These are phyloP conservation scores for Persicaria tinctoria DNA, from an alignment of 148 eudicot species.

Conservation along the genomic window DNA sequence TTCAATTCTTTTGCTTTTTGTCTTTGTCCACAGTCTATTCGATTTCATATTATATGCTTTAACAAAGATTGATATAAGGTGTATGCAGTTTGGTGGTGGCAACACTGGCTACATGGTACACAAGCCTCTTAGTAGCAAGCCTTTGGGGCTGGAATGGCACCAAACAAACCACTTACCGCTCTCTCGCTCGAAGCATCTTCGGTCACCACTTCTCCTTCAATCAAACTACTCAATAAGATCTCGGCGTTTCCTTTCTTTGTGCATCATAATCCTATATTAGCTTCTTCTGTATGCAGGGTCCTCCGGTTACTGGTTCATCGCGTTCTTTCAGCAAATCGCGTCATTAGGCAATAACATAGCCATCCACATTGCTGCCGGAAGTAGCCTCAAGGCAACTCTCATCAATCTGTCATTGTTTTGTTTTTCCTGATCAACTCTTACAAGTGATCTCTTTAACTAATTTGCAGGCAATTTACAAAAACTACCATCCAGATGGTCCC, in stretches of 20 bases:
- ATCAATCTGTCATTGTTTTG: background rate
- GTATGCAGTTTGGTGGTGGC: constrained; percentile 30
- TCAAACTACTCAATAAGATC: background rate
- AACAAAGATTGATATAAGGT: background rate
- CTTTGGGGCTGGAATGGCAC: constrained; percentile 41
- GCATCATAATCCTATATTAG: too few relatives aligned
- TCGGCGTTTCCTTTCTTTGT: background rate
- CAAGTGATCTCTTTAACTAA: background rate
- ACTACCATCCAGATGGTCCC: constrained; percentile 27
- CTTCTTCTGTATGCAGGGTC: constrained; percentile 24
- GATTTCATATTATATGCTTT: too few relatives aligned
- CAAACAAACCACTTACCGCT: constrained; percentile 33
- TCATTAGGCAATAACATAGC: constrained; percentile 44
- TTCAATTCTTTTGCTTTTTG: too few relatives aligned
- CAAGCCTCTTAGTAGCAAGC: constrained; percentile 35
- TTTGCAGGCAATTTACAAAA: constrained; percentile 35
- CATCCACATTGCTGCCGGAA: constrained; percentile 48
- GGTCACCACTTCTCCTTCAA: constrained; percentile 18
- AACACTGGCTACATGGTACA: constrained; percentile 39
- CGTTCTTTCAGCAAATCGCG: constrained; percentile 45
- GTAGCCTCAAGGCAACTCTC: constrained; percentile 31
- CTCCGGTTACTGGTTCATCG: constrained; percentile 44
- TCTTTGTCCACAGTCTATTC: too few relatives aligned
- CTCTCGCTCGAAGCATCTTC: constrained; percentile 35
- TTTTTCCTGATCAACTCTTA: background rate